These are phyloP conservation scores for Ceratobasidium sp. DNA, from an alignment of 1,284 basidiomycete genomes.

Conservation along the genomic window DNA sequence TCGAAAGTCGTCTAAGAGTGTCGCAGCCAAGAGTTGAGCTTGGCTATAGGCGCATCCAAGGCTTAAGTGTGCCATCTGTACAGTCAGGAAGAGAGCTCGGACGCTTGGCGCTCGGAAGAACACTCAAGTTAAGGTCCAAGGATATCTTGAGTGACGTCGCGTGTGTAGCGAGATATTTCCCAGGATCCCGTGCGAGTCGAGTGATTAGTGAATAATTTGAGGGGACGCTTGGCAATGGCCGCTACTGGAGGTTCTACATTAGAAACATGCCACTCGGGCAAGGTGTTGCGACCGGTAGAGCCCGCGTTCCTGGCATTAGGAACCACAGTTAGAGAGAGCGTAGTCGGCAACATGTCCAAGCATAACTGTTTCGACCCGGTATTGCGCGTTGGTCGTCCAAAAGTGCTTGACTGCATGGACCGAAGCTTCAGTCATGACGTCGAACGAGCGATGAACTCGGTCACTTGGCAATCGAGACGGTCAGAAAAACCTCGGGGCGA, in stretches of 20 bases:
- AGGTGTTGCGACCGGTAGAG: too few relatives aligned
- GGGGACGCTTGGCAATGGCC: neutral
- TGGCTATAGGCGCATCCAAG: neutral
- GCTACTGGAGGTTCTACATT: neutral
- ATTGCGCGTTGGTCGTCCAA: too few relatives aligned
- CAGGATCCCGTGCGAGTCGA: neutral
- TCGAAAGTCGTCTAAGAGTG: neutral
- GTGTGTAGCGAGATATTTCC: neutral
- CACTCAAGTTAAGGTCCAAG: neutral
- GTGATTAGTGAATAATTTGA: neutral
- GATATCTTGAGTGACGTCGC: neutral
- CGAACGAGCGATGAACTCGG: neutral
- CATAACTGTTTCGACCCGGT: neutral
- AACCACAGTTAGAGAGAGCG: too few relatives aligned
- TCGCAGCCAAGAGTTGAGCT: neutral
- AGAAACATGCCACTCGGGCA: neutral
- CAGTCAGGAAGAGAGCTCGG: neutral
- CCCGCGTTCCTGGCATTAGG: too few relatives aligned
- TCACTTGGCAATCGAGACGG: constrained; percentile 9
- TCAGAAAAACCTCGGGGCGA: neutral
- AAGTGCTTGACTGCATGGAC: neutral
- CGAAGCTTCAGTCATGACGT: neutral
- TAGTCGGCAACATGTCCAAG: neutral
- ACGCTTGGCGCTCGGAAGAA: constrained; percentile 11
- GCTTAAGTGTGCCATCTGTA: neutral